These are phyloP conservation scores for Aspergillus steynii DNA, from an alignment of 495 filamentous ascomycete species.

Conservation along the genomic window DNA sequence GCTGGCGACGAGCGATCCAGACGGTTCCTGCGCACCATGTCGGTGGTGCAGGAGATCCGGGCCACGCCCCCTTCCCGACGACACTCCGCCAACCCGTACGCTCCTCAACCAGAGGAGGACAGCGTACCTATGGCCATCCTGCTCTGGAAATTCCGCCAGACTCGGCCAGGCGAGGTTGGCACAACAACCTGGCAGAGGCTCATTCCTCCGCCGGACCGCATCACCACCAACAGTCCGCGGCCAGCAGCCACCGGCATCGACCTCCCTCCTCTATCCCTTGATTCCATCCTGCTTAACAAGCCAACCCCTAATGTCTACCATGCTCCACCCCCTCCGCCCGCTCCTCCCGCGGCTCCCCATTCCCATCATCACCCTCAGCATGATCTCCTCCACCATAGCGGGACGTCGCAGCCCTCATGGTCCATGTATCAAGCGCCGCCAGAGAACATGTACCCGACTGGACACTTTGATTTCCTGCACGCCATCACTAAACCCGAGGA, in stretches of 20 bases:
- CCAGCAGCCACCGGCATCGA: conserved; percentile 33
- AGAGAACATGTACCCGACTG: conserved; percentile 39
- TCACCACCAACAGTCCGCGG: conserved; percentile 39
- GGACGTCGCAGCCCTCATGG: conserved; percentile 38
- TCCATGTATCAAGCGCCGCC: conserved; percentile 38
- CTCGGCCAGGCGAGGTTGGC: conserved; percentile 42
- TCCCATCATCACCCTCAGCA: conserved; percentile 22
- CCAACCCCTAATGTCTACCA: conserved; percentile 39
- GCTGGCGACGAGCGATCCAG: conserved; percentile 41
- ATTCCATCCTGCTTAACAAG: conserved; percentile 40
- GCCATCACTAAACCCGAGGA: conserved; percentile 42
- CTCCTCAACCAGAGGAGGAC: conserved; percentile 30
- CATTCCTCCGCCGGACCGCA: conserved; percentile 43
- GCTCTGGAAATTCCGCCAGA: conserved; percentile 55
- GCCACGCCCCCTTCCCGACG: conserved; percentile 35
- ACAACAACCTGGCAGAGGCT: conserved; percentile 55
- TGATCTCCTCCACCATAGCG: conserved; percentile 33
- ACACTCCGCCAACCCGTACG: conserved; percentile 33
- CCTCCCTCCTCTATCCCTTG: conserved; percentile 42
- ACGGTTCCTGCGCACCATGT: conserved; percentile 43
- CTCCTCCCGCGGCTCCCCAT: not conserved
- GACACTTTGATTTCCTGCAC: conserved; percentile 39
- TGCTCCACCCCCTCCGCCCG: conserved; percentile 7
- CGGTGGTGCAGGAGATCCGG: conserved; percentile 53
- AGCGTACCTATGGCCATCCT: conserved; percentile 51